Base-by-base conservation (phyloP, 345 rosid genomes). In the Corchorus olitorius region DNA sequence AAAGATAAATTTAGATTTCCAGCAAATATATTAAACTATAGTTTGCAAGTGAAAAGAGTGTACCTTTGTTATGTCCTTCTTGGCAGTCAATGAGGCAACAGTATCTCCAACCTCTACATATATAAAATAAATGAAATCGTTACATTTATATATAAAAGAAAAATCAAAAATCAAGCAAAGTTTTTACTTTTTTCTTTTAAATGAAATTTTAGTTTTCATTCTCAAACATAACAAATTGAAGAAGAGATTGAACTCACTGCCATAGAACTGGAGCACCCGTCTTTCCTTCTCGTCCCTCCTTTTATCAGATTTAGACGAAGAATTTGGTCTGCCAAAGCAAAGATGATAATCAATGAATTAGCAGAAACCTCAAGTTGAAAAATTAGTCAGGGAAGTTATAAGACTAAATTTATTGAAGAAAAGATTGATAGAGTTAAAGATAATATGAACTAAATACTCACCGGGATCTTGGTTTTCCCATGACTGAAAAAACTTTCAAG, bases 41-140 rank as follows among this genome's bases (percentile, higher is more conserved):
- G 12, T 37, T 59, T 69, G 50, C 64, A 66, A 43, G 81, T n/a
- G 49, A 39, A 39, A 39, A 73, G 39, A 66, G 61, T 22, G 45
- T 34, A 84, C 92, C 92, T 88, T 87, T 5, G 79, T 82, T 76
- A 88, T 89, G 49, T 78, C 81, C 84, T 84, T 87, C 76, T 84
- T 87, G 12, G 87, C 90, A 53, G 86, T 56, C 84, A 89, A 81
- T 50, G 95, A 83, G 74, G 87, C 70, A 64, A 88, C 81, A 1
- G 88, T 68, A 76, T 88, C 93, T 80, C 84, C 89, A 72, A 89
- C 89, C 93, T 91, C 95, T 91, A 79, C 82, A 81, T 37, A 43
- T 56, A 71, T 68, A 73, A 68, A 55, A 39, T 34, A 74, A 74
- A 72, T 8, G 12, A 49, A 19, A 35, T 46, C 15, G 15, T 12